These are phyloP conservation scores for Colletotrichum sp. DNA, from an alignment of 2,329 filamentous ascomycete genomes.

Conservation along the genomic window DNA sequence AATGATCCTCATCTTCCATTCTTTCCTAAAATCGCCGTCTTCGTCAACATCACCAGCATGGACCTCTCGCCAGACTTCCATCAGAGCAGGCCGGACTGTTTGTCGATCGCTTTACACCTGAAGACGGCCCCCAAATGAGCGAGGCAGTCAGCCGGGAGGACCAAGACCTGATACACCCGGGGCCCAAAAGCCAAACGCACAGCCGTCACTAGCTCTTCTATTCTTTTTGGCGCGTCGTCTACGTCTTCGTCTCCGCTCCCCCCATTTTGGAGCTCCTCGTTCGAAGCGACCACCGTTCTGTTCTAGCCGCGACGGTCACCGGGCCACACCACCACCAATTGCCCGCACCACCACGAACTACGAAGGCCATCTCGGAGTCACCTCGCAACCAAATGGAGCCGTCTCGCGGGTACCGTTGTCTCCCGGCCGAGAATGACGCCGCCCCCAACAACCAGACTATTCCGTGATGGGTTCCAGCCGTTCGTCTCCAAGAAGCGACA, in stretches of 20 bases:
- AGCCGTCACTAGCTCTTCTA: not conserved
- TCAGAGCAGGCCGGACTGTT: not conserved
- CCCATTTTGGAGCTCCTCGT: not conserved
- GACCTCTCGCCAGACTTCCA: not conserved
- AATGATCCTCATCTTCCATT: not conserved
- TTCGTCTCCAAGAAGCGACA: not conserved
- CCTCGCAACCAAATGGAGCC: not conserved
- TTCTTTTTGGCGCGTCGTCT: not conserved
- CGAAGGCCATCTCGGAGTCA: not conserved
- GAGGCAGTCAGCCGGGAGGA: not conserved
- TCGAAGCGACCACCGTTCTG: not conserved
- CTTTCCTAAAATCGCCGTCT: not conserved
- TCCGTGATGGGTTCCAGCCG: not conserved
- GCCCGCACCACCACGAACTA: not conserved
- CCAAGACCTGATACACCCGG: slow-evolving; percentile 9
- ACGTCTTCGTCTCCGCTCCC: not conserved
- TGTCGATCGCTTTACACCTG: not conserved
- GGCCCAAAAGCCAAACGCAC: not conserved
- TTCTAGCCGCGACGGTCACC: not conserved
- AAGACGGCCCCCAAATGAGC: not conserved
- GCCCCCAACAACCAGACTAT: not conserved
- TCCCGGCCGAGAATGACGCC: not conserved
- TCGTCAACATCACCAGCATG: not conserved
- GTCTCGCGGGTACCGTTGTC: not conserved
- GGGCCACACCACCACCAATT: not conserved